Evolutionary conservation across 306 rosid genomes (phyloP), one percentile per base, ranked within the genome.

Genomic region (Nissolia schottii): DNA sequence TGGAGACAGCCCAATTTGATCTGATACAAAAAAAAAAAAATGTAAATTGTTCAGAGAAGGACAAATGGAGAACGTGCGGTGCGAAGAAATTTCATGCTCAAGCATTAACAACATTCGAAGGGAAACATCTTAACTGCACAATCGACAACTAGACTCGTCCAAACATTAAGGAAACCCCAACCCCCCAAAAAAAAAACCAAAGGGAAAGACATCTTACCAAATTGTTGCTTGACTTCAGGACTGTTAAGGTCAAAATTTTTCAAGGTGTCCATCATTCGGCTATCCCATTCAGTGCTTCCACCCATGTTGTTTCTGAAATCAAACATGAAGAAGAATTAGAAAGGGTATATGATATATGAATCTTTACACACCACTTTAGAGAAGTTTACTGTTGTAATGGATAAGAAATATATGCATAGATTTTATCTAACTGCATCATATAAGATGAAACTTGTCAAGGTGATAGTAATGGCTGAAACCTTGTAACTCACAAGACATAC

Each of bases 181-280:
- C n/a, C n/a, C n/a, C n/a, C n/a, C n/a, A n/a, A n/a, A n/a, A n/a
- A n/a, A n/a, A n/a, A n/a, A n/a, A n/a, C n/a, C n/a, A n/a, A n/a
- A n/a, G n/a, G n/a, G n/a, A n/a, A n/a, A n/a, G n/a, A n/a, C n/a
- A n/a, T n/a, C 93, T 73, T 81, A 91, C 99, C 99, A 77, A 95
- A 95, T 81, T 95, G 99, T 71, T 91, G 97, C 85, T 95, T 95
- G 70, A 95, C 90, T 48, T 89, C 96, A 48, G 99, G 97, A 82
- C 96, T 91, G 85, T 84, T 85, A 53, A 95, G 95, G 87, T 95
- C 99, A 80, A 95, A 91, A 80, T 85, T 89, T 63, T 95, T 95
- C 71, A 95, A 84, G 28, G 99, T 91, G 72, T 95, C 99, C 91
- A 87, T 86, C 90, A 89, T 85, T 14, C 88, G 84, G 70, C 80